A percentile compares a stretch with the other conserved stretches of the same genome.
phyloP scores from a whole-genome alignment of 257 asterid genomes.

The Cinchona pubescens region DNA sequence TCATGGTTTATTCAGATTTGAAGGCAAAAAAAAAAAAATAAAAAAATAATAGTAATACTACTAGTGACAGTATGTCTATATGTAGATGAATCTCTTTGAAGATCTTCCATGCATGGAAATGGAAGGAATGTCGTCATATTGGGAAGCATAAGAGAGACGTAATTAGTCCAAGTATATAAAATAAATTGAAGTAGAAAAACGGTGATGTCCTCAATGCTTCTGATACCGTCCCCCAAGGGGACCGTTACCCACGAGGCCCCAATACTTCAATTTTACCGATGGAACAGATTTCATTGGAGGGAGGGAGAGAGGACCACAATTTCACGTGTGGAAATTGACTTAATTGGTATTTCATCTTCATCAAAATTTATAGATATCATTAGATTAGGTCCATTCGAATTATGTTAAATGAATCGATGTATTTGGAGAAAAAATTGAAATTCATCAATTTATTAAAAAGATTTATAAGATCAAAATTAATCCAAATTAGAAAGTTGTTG shows the following conservation, averaged over 20 bases:
- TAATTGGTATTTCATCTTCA: background rate
- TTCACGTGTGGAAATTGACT: background rate
- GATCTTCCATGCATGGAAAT: background rate
- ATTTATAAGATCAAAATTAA: too few relatives aligned
- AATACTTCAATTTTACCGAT: background rate
- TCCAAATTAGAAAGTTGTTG: too few relatives aligned
- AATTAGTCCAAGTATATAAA: background rate
- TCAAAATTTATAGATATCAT: too few relatives aligned
- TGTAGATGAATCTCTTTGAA: background rate
- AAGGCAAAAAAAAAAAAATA: too few relatives aligned
- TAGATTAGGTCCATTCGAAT: too few relatives aligned
- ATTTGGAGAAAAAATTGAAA: too few relatives aligned
- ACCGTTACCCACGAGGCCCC: background rate
- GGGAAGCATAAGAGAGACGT: constrained; percentile 3
- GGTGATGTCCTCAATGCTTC: background rate
- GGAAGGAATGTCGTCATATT: background rate
- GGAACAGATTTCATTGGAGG: background rate
- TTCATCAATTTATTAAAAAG: too few relatives aligned
- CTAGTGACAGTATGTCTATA: background rate
- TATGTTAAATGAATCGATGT: too few relatives aligned
- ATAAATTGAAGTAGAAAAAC: background rate
- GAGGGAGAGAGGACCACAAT: background rate
- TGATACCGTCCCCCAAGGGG: background rate
- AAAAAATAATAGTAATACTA: too few relatives aligned
- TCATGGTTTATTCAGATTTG: background rate